phyloP scores from a whole-genome alignment of 768 basidiomycete species.

The Phlegmacium glaucopus region DNA sequence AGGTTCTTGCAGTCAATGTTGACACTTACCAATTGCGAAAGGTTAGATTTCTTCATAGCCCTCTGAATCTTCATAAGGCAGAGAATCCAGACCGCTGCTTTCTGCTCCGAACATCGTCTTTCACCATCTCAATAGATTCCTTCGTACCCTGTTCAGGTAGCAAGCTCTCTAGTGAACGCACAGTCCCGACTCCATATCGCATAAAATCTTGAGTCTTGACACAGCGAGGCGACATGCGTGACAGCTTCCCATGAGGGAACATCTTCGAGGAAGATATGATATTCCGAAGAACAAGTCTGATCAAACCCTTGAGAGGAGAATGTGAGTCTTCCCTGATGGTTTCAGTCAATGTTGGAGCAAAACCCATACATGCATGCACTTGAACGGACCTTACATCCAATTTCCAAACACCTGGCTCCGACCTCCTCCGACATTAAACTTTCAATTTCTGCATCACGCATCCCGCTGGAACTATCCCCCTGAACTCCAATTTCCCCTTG shows the following conservation, averaged over 20 bases:
- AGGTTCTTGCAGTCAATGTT: background rate
- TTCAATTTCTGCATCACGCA: conserved; percentile 39
- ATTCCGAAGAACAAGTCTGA: conserved; percentile 47
- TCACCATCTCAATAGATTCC: conserved; percentile 8
- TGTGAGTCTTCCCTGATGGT: conserved; percentile 56
- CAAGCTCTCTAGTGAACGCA: conserved; percentile 21
- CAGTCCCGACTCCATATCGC: conserved; percentile 24
- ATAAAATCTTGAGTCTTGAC: conserved; percentile 54
- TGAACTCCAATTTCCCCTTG: conserved; percentile 29
- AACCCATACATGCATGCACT: background rate
- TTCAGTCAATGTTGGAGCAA: background rate
- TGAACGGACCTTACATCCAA: conserved; percentile 51
- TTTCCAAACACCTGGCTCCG: conserved; percentile 53
- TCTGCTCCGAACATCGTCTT: conserved; percentile 10
- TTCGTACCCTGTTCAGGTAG: conserved; percentile 11
- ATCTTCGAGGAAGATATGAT: conserved; percentile 50
- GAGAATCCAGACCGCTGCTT: background rate
- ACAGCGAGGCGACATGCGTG: conserved; percentile 46
- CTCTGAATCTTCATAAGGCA: conserved; percentile 1
- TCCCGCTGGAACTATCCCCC: conserved; percentile 35
- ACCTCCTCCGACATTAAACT: conserved; percentile 59
- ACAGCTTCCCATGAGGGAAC: conserved; percentile 54
- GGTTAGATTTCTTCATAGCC: conserved; percentile 1
- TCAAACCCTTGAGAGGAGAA: conserved; percentile 35
- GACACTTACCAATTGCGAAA: conserved; percentile 16